These are phyloP conservation scores for Lavandula angustifolia DNA, from an alignment of 257 asterid species.

Conservation along the genomic window DNA sequence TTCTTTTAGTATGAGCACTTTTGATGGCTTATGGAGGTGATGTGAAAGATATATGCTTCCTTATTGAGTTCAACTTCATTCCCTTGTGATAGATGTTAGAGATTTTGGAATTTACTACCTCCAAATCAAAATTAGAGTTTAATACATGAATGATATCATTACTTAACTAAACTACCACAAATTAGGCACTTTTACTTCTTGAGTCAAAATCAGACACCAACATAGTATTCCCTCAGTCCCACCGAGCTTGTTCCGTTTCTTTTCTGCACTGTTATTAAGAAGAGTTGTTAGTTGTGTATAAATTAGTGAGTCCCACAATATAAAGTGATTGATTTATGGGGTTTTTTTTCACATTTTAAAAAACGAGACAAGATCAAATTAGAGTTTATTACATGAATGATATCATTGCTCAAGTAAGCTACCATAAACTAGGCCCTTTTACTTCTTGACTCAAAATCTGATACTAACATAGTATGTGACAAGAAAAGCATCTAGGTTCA, in stretches of 20 bases:
- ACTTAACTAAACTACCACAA: conserved; percentile 28
- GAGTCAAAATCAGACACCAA: conserved; percentile 21
- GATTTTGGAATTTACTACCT: too few species aligned
- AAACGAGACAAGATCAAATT: conserved; percentile 11
- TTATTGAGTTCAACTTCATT: conserved; percentile 31
- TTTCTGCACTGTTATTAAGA: too few species aligned
- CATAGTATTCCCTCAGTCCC: too few species aligned
- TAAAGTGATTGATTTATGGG: too few species aligned
- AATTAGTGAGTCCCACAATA: not conserved
- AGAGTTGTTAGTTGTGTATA: too few species aligned
- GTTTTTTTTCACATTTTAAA: not conserved
- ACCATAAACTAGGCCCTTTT: conserved; percentile 9
- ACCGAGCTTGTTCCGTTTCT: too few species aligned
- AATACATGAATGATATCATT: conserved; percentile 22
- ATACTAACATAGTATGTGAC: conserved; percentile 23
- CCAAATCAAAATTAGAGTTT: too few species aligned
- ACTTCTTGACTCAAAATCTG: conserved; percentile 11
- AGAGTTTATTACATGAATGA: conserved; percentile 10
- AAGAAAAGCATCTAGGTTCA: conserved; percentile 43
- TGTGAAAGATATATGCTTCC: conserved; percentile 30
- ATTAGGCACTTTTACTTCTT: not conserved
- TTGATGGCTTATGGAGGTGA: conserved; percentile 43
- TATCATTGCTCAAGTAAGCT: conserved; percentile 32
- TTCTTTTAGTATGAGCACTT: conserved; percentile 40
- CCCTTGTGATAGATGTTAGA: conserved; percentile 1